A percentile compares a stretch with the other conserved stretches of the same genome.
Evolutionary conservation across 768 basidiomycete species (phyloP).

Genomic region (Trametes sanguinea): DNA sequence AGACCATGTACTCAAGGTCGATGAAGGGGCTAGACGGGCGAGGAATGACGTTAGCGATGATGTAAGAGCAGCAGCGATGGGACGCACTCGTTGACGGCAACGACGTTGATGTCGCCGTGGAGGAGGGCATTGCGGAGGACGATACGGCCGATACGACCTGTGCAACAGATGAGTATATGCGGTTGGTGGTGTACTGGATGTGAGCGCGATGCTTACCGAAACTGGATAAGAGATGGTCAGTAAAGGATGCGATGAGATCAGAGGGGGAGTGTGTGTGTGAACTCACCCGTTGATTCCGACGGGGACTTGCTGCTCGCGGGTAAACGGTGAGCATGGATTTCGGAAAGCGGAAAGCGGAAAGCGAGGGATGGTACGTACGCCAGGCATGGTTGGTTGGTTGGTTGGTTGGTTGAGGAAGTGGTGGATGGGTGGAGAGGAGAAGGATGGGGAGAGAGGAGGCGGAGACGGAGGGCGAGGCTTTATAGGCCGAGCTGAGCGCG

Average conservation of each 20-base stretch:
- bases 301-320: conserved; percentile 53
- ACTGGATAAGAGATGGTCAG: conserved; percentile 39
- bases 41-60: conserved; percentile 15
- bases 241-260: no score
- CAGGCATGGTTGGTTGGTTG: conserved; percentile 15
- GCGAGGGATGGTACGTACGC: conserved; percentile 9
- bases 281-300: conserved; percentile 94
- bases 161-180: not conserved
- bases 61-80: not conserved
- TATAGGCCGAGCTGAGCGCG: not conserved
- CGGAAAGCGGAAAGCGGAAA: not conserved
- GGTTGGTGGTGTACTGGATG: not conserved
- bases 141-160: conserved; percentile 99
- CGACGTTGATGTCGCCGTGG: conserved; percentile 74
- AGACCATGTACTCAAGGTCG: conserved; percentile 96
- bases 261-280: conserved; percentile 6
- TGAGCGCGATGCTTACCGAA: conserved; percentile 61
- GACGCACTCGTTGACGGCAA: conserved; percentile 92
- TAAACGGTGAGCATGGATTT: not conserved
- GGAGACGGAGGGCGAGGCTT: conserved; percentile 9
- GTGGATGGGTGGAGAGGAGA: conserved; percentile 13
- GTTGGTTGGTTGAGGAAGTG: not conserved
- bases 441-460: conserved; percentile 11
- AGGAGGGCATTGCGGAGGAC: conserved; percentile 93
- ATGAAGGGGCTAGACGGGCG: conserved; percentile 82